Evolutionary conservation across 2,329 filamentous ascomycete species (phyloP).

Genomic region (Simplicillium sp.): DNA sequence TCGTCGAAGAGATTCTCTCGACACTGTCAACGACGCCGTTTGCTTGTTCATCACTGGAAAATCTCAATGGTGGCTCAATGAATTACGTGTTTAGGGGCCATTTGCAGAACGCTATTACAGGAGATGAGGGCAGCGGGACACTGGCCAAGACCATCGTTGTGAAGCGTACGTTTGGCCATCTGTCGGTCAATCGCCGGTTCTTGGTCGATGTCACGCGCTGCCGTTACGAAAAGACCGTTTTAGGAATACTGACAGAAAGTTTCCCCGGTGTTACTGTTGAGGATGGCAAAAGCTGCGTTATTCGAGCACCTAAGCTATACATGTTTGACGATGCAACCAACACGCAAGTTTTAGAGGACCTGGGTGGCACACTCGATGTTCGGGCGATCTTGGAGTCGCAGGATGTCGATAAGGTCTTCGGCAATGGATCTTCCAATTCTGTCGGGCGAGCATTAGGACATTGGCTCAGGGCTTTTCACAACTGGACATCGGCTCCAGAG

Average conservation of each 20-base stretch:
- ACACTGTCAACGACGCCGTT: not conserved
- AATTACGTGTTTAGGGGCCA: constrained; percentile 1
- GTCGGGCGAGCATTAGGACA: not conserved
- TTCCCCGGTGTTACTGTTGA: not conserved
- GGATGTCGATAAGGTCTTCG: not conserved
- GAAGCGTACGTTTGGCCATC: constrained; percentile 1
- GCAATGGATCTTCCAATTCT: not conserved
- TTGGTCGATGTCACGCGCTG: constrained; percentile 1
- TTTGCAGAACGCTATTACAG: not conserved
- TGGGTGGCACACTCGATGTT: not conserved
- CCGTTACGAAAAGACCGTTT: not conserved
- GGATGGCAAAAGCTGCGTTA: not conserved
- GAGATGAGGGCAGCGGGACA: not conserved
- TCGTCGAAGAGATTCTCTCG: not conserved
- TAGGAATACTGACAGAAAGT: not conserved
- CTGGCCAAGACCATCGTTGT: not conserved
- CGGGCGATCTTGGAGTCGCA: not conserved
- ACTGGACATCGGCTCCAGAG: not conserved
- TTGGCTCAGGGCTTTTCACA: constrained; percentile 3
- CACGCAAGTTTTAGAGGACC: constrained; percentile 1
- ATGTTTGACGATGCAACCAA: not conserved
- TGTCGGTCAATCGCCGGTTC: constrained; percentile 1
- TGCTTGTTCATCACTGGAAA: not conserved
- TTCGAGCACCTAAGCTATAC: not conserved
- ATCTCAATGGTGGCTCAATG: not conserved